Percentiles rank a stretch among this genome's conserved stretches.
These are phyloP conservation scores for Pseudogymnoascus sp. DNA, from an alignment of 2,329 filamentous ascomycete genomes.

Conservation along the genomic window DNA sequence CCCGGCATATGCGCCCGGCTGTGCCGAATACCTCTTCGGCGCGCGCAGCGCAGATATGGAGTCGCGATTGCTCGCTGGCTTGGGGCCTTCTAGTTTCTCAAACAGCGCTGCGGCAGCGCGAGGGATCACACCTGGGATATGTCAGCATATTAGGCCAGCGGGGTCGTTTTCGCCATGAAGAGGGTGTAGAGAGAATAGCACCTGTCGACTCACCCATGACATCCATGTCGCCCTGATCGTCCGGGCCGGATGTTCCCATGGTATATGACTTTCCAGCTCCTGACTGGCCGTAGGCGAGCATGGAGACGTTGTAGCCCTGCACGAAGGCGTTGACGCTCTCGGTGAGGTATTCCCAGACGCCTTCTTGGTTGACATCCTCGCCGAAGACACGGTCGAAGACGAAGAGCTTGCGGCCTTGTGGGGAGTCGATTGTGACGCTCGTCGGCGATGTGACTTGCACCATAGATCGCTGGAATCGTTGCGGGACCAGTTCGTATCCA, in stretches of 20 bases:
- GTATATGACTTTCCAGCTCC: slow-evolving; percentile 97
- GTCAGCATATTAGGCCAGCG: slow-evolving; percentile 6
- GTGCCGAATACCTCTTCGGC: slow-evolving; percentile 67
- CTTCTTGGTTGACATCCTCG: slow-evolving; percentile 74
- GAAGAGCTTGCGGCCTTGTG: slow-evolving; percentile 88
- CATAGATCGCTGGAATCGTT: slow-evolving; percentile 88
- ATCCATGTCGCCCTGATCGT: slow-evolving; percentile 61
- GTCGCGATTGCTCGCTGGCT: slow-evolving; percentile 43
- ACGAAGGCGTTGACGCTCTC: slow-evolving; percentile 87
- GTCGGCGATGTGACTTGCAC: slow-evolving; percentile 83
- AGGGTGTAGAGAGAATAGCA: background rate
- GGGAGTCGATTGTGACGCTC: slow-evolving; percentile 78
- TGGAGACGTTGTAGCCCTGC: slow-evolving; percentile 96
- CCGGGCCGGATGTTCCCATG: slow-evolving; percentile 89
- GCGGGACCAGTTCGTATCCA: slow-evolving; percentile 88
- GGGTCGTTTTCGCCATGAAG: background rate
- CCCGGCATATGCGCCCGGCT: slow-evolving; percentile 15
- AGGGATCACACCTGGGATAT: slow-evolving; percentile 73
- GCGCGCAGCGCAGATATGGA: slow-evolving; percentile 72
- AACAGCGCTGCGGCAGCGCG: slow-evolving; percentile 81
- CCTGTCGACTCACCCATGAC: slow-evolving; percentile 61
- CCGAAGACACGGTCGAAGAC: slow-evolving; percentile 94
- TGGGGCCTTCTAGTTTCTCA: slow-evolving; percentile 64
- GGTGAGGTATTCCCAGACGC: slow-evolving; percentile 86
- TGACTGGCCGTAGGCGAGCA: slow-evolving; percentile 94